phyloP scores from a whole-genome alignment of 164 flowering plant genomes.

The Cinnamomum micranthum region DNA sequence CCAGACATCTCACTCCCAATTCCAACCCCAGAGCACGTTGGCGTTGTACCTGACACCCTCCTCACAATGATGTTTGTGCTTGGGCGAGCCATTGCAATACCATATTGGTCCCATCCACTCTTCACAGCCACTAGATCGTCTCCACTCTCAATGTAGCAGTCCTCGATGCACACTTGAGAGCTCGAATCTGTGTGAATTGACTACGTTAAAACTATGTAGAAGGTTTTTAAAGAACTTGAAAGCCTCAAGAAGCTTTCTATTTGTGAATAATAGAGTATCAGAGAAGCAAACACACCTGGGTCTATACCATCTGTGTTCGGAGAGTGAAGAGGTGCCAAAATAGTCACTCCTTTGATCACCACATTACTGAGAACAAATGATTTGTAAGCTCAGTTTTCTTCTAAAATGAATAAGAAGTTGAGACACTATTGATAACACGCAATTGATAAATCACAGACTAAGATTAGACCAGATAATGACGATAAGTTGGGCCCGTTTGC shows the following conservation, averaged over 20 bases:
- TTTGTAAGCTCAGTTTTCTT: background rate
- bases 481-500: too few relatives aligned
- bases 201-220: too few relatives aligned
- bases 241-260: background rate
- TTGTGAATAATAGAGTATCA: background rate
- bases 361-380: conserved; percentile 58
- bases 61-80: conserved; percentile 77
- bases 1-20: conserved; percentile 99
- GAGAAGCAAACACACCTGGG: conserved; percentile 48
- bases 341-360: conserved; percentile 80
- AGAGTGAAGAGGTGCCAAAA: conserved; percentile 86
- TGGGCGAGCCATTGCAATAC: conserved; percentile 78
- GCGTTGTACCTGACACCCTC: conserved; percentile 91
- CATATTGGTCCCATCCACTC: conserved; percentile 99
- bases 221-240: background rate
- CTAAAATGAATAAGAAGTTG: background rate
- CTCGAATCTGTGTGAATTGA: conserved; percentile 59
- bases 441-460: too few relatives aligned
- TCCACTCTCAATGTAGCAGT: conserved; percentile 98
- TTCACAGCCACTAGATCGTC: conserved; percentile 97
- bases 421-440: background rate
- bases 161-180: conserved; percentile 80
- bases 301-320: conserved; percentile 99
- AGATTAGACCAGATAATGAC: too few relatives aligned
- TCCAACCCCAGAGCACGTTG: conserved; percentile 96